Base-by-base conservation (phyloP, 2,329 filamentous ascomycete species). In the Fusarium napiforme region DNA sequence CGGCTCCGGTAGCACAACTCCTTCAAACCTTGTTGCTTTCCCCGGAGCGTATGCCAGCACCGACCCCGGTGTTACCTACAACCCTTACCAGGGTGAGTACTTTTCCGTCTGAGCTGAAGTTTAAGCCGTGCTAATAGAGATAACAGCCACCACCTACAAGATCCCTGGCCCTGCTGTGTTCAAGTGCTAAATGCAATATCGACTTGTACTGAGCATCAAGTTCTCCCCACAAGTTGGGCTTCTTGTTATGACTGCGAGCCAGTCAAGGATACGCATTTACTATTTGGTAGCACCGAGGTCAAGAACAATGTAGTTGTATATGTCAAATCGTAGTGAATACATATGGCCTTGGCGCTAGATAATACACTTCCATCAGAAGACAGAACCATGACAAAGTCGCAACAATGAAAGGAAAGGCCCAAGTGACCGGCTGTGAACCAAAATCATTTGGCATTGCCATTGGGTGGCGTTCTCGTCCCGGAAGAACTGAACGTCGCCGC, bases 21-120 rank as follows among this genome's bases (percentile, higher is more conserved):
- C 85, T 2, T 77, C 79, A 7, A 76, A 76, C 47, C 78, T 87
- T 42, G 88, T 89, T 21, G 74, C 83, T 4, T 87, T 89, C 79
- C 88, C 88, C 0, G 88, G 88, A 11, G 87, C 85, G 3, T 89
- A 90, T 75, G 83, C 84, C 74, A 79, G 77, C 4, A 81, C 78
- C 23, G 87, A 89, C 65, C 79, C 87, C 1, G 88, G 87, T 2
- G 83, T 90, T 60, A 86, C 84, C 18, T 88, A 86, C 69, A 84
- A 89, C 75, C 78, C 86, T 23, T 89, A 88, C 77, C 82, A 85
- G 76, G 82, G 82, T 83, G 57, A 76, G 82, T 23, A 47, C 8
- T 37, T 12, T n/a, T 15, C 57, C 7, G 15, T 30, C 16, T 9
- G 18, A 18, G 55, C 26, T 26, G 23, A 40, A 10, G 37, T 46